Evolutionary conservation across 371 early-diverging fungal species (phyloP), one percentile per base, ranked within the genome.

Genomic region (Mortierella sp.): DNA sequence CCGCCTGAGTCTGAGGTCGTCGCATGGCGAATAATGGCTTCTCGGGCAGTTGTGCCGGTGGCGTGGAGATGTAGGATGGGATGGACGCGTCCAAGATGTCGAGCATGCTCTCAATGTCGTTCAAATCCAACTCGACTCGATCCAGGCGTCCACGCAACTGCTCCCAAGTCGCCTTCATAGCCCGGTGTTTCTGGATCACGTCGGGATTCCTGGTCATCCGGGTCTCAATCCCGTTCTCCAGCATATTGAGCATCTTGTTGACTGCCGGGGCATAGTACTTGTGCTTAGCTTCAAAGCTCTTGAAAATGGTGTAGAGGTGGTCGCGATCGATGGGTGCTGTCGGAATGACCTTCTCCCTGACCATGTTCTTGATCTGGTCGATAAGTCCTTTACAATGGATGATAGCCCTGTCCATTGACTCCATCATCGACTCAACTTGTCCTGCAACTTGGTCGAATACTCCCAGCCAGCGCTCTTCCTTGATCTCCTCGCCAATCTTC

Each of bases 341-440:
- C 22, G 83, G 79, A 34, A 86, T 61, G 48, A 70, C 82, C 78
- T 39, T 85, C 58, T 76, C 72, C 34, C 50, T 67, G 29, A 79
- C 79, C 80, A 81, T 76, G 72, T 50, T 61, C 67, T 74, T 72
- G 77, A 85, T 80, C 70, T 90, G 89, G 14, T 90, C 87, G 24
- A 91, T 80, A 24, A 89, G 76, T 2, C 87, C 82, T 43, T 88
- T 82, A 71, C 92, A 91, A 61, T 92, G 92, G 39, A 79, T 68
- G 1, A 90, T 88, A 0, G 90, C 89, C 64, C 88, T 82, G 26
- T 91, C 91, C n/a, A 92, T 71, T 2, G 90, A 89, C 63, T 91
- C 91, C 76, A 92, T 91, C 90, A 92, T 90, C n/a, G 86, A 86
- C 71, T 88, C 89, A 0, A 91, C 91, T 65, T 92, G 90, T 63